Percentiles rank a stretch among this genome's conserved stretches.
Conservation (phyloP, 1,139 yeast species). For the Pichia sp. region DNA sequence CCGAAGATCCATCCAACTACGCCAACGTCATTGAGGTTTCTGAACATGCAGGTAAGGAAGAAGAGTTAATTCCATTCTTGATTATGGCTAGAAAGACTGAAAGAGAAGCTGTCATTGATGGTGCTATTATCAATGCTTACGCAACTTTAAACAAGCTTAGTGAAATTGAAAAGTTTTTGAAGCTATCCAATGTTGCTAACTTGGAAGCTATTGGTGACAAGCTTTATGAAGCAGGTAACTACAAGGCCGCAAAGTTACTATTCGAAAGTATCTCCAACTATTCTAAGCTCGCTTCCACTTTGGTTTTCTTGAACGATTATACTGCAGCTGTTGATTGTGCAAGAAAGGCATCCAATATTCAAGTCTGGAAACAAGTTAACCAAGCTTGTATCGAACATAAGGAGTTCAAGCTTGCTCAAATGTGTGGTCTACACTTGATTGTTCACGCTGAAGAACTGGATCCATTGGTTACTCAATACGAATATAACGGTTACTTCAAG, state of each 20-base stretch:
- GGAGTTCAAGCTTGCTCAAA: constrained; percentile 95
- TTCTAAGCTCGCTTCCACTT: constrained; percentile 91
- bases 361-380: constrained; percentile 97
- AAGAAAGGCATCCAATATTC: constrained; percentile 90
- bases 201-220: constrained; percentile 89
- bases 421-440: constrained; percentile 95
- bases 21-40: constrained; percentile 93
- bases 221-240: constrained; percentile 73
- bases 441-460: constrained; percentile 97
- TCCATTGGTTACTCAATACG: constrained; percentile 82
- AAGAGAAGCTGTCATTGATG: constrained; percentile 90
- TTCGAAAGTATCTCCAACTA: constrained; percentile 85
- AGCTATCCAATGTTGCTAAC: constrained; percentile 89
- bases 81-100: constrained; percentile 91
- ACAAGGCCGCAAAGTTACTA: constrained; percentile 87
- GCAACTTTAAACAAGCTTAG: constrained; percentile 69
- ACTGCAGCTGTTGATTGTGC: constrained; percentile 99
- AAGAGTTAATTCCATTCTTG: constrained; percentile 81
- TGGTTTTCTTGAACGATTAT: constrained; percentile 85
- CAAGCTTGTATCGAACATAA: constrained; percentile 93
- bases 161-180: constrained; percentile 80
- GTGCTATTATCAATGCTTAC: constrained; percentile 80
- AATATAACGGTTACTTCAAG: constrained; percentile 83
- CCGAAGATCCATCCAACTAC: constrained; percentile 85
- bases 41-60: constrained; percentile 93